A percentile compares a stretch with the other conserved stretches of the same genome.
Conservation (phyloP, 805 yeast genomes). For the Metschnikowia anglica region DNA sequence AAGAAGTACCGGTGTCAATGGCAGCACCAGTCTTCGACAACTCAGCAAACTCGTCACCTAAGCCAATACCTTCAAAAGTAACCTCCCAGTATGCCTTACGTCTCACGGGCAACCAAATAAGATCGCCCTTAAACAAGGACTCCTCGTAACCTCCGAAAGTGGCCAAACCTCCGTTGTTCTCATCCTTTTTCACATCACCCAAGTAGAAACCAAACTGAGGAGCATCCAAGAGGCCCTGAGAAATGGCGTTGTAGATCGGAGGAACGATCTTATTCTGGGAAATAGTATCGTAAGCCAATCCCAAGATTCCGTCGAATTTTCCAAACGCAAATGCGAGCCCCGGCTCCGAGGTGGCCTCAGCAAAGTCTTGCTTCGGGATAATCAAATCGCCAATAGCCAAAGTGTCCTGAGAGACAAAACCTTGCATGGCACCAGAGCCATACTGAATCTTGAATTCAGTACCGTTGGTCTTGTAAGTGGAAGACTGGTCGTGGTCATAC, state of each 20-base stretch:
- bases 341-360: conserved; percentile 96
- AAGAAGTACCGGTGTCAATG: conserved; percentile 97
- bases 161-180: conserved; percentile 81
- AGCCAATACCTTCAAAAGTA: conserved; percentile 80
- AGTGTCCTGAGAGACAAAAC: conserved; percentile 85
- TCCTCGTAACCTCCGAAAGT: conserved; percentile 94
- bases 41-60: conserved; percentile 89
- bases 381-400: conserved; percentile 78
- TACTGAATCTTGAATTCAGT: conserved; percentile 81
- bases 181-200: conserved; percentile 70
- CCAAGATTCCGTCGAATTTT: conserved; percentile 96
- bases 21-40: conserved; percentile 90
- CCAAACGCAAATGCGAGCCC: conserved; percentile 98
- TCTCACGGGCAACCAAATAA: conserved; percentile 96
- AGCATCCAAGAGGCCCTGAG: conserved; percentile 76
- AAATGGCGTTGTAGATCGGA: conserved; percentile 87
- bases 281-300: conserved; percentile 90
- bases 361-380: conserved; percentile 89
- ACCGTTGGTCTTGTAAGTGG: conserved; percentile 85
- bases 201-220: conserved; percentile 87
- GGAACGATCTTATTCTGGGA: conserved; percentile 89
- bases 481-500: conserved; percentile 81
- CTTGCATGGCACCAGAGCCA: conserved; percentile 92
- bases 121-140: conserved; percentile 71
- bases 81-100: conserved; percentile 99